phyloP scores from a whole-genome alignment of 2,329 filamentous ascomycete species.

The Aureobasidium sp. region DNA sequence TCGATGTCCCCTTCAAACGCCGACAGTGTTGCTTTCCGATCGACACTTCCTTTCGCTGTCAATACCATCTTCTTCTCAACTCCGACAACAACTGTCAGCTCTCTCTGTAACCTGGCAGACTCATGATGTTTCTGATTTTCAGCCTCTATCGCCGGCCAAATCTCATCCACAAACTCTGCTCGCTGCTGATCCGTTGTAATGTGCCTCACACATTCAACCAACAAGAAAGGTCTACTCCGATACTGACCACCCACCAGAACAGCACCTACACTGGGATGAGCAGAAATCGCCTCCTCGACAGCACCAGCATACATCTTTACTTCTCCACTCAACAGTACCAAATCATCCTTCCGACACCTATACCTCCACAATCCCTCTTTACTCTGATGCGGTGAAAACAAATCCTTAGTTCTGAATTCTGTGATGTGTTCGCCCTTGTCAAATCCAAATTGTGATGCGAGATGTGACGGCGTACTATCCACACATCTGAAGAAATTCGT shows the following conservation, averaged over 20 bases:
- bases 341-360: conserved; percentile 17
- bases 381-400: conserved; percentile 13
- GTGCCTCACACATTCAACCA: conserved; percentile 1
- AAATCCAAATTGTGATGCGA: not conserved
- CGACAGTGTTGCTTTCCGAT: conserved; percentile 7
- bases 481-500: conserved; percentile 18
- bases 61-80: conserved; percentile 3
- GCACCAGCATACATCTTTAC: conserved; percentile 20
- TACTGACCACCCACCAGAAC: conserved; percentile 16
- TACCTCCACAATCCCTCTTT: conserved; percentile 18
- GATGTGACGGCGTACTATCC: conserved; percentile 6
- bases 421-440: not conserved
- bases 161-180: conserved; percentile 9
- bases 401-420: conserved; percentile 20
- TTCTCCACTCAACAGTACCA: conserved; percentile 17
- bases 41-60: conserved; percentile 15
- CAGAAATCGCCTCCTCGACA: conserved; percentile 10
- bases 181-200: not conserved
- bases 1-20: conserved; percentile 13
- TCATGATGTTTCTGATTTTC: conserved; percentile 16
- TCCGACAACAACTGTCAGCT: not conserved
- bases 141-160: conserved; percentile 13
- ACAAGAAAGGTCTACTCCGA: conserved; percentile 16
- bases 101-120: not conserved
- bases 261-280: not conserved